phyloP scores from a whole-genome alignment of 164 flowering plant species.

The Magnolia officinalis region DNA sequence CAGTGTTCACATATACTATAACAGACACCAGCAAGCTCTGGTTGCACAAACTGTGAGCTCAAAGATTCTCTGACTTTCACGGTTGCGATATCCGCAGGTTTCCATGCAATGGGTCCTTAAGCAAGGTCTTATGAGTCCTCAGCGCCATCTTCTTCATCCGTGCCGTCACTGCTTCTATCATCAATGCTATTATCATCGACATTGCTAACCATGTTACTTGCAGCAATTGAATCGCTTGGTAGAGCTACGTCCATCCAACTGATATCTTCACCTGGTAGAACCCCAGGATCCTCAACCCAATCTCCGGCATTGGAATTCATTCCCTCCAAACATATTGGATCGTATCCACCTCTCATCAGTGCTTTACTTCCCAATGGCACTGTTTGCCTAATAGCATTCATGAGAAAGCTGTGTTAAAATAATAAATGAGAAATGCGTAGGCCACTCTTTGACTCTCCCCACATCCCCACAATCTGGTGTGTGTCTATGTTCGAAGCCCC shows the following conservation, averaged over 20 bases:
- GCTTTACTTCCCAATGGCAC: slow-evolving; percentile 3
- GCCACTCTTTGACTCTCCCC: neutral
- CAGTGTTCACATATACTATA: neutral
- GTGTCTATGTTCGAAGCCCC: neutral
- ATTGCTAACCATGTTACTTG: slow-evolving; percentile 9
- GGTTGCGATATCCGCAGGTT: neutral
- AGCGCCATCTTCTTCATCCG: slow-evolving; percentile 8
- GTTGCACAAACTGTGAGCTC: neutral
- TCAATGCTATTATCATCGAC: slow-evolving; percentile 8
- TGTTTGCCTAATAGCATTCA: slow-evolving; percentile 18
- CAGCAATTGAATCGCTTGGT: slow-evolving; percentile 11
- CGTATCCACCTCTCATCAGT: slow-evolving; percentile 9
- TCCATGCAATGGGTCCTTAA: neutral
- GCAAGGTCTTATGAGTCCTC: slow-evolving; percentile 8
- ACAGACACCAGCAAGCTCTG: neutral
- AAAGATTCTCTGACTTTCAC: neutral
- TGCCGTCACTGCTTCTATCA: slow-evolving; percentile 14
- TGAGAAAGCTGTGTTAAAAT: neutral
- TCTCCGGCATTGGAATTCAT: slow-evolving; percentile 20
- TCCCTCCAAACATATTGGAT: slow-evolving; percentile 31
- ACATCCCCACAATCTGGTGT: neutral
- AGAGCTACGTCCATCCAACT: slow-evolving; percentile 22
- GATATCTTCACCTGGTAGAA: slow-evolving; percentile 13
- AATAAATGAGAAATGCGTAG: neutral
- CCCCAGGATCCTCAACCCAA: slow-evolving; percentile 27